Conservation (phyloP, 805 yeast genomes). For the Wickerhamiella nectarea region DNA sequence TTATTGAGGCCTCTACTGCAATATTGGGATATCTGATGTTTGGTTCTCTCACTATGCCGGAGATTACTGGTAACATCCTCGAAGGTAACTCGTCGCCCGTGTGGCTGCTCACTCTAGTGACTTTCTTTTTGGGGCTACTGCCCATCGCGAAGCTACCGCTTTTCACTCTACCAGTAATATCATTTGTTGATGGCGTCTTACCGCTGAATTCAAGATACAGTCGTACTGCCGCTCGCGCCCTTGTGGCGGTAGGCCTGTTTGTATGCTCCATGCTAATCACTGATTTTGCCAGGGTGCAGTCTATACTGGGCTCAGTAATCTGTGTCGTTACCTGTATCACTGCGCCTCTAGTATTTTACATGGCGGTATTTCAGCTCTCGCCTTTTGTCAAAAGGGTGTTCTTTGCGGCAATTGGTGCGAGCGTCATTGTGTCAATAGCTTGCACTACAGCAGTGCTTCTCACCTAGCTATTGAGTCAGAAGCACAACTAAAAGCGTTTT, state of each 20-base stretch:
- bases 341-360: constrained; percentile 61
- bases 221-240: constrained; percentile 24
- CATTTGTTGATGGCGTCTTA: constrained; percentile 22
- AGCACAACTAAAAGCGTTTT: too few relatives aligned
- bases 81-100: constrained; percentile 53
- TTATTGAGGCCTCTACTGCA: constrained; percentile 48
- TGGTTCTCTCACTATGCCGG: constrained; percentile 51
- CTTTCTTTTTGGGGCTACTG: constrained; percentile 57
- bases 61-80: constrained; percentile 64
- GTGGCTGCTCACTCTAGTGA: constrained; percentile 37
- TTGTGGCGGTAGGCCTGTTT: constrained; percentile 33
- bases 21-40: constrained; percentile 63
- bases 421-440: not conserved
- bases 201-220: too few relatives aligned
- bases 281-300: constrained; percentile 67
- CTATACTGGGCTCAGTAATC: constrained; percentile 67
- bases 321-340: constrained; percentile 71
- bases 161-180: constrained; percentile 67
- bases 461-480: too few relatives aligned
- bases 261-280: constrained; percentile 52
- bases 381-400: not conserved
- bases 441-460: constrained; percentile 1
- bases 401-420: not conserved
- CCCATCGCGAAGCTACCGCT: constrained; percentile 79
- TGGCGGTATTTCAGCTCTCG: constrained; percentile 18